These are phyloP conservation scores for Cenococcum geophilum DNA, from an alignment of 495 filamentous ascomycete species.

Conservation along the genomic window DNA sequence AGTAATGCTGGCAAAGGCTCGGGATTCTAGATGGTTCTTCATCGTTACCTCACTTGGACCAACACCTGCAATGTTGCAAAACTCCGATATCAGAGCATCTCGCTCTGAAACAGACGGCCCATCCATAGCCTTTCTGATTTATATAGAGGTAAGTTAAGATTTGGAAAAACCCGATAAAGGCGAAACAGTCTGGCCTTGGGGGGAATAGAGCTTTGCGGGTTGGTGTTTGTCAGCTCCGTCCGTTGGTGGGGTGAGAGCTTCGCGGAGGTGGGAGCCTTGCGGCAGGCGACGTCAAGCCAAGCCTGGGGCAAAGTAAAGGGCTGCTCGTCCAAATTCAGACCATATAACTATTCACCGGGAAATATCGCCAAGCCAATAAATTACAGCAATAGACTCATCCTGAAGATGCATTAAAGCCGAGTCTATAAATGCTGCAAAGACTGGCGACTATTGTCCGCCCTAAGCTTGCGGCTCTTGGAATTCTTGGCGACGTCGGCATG, in stretches of 20 bases:
- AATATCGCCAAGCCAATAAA: too few species aligned
- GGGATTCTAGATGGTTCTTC: background rate
- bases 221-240: background rate
- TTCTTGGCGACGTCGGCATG: background rate
- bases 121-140: background rate
- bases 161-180: background rate
- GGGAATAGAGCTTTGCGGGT: background rate
- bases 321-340: too few species aligned
- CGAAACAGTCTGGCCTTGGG: too few species aligned
- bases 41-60: constrained; percentile 54
- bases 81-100: constrained; percentile 64
- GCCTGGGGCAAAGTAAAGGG: background rate
- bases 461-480: background rate
- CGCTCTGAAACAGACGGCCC: constrained; percentile 45
- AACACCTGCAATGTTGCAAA: constrained; percentile 65
- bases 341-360: too few species aligned
- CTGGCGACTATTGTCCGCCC: background rate
- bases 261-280: background rate
- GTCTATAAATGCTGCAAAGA: too few species aligned
- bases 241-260: background rate
- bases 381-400: too few species aligned
- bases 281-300: background rate
- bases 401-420: too few species aligned
- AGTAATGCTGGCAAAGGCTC: constrained; percentile 3
- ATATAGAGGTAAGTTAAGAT: background rate